Evolutionary conservation across 768 basidiomycete genomes (phyloP).

Genomic region (Serendipita vermifera): DNA sequence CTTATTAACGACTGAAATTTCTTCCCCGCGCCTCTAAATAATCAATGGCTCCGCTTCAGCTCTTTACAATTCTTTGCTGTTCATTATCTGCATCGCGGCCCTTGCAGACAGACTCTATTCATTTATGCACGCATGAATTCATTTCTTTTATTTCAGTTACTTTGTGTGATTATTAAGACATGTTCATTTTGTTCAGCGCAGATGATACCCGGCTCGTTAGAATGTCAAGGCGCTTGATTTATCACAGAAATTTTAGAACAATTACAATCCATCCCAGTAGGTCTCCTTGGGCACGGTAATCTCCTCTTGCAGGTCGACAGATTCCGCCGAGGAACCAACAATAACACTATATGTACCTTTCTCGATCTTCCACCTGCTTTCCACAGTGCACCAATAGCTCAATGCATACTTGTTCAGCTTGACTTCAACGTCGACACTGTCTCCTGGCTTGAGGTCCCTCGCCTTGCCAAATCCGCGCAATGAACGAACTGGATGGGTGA

Average conservation of each 20-base stretch:
- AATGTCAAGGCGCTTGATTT: no score
- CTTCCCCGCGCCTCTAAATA: neutral
- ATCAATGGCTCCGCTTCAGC: neutral
- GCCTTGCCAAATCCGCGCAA: constrained; percentile 54
- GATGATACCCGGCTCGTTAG: no score
- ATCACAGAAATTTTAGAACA: no score
- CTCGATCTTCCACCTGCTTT: constrained; percentile 21
- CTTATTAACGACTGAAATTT: neutral
- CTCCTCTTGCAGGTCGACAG: constrained; percentile 15
- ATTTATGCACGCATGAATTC: neutral
- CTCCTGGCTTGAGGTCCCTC: constrained; percentile 37
- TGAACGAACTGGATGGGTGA: constrained; percentile 45
- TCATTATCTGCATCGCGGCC: neutral
- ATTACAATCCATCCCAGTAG: constrained; percentile 21
- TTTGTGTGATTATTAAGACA: no score
- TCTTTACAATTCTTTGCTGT: neutral
- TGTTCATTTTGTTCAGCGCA: no score
- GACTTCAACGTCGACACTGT: constrained; percentile 30
- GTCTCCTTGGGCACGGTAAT: constrained; percentile 16
- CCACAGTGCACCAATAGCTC: constrained; percentile 25
- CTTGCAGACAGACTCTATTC: neutral
- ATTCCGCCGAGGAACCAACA: constrained; percentile 15
- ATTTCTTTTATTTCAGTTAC: no score
- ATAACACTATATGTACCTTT: constrained; percentile 18
- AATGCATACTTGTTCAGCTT: constrained; percentile 49